A percentile compares a stretch with the other conserved stretches of the same genome.
These are phyloP conservation scores for Malbranchea cinnamomea DNA, from an alignment of 2,329 filamentous ascomycete species.

Conservation along the genomic window DNA sequence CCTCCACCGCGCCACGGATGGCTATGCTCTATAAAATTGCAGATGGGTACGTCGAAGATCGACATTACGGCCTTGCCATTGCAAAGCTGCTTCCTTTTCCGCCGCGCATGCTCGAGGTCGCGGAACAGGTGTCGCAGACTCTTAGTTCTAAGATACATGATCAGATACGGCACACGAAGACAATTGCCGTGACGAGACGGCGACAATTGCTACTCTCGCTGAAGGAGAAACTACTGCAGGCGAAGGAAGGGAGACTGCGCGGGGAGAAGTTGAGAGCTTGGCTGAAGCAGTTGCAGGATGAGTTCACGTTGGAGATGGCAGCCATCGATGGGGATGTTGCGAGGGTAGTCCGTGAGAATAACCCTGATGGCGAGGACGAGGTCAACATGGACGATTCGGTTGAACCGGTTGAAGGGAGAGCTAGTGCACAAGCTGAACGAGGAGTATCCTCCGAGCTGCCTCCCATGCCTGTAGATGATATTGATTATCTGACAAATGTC, in stretches of 20 bases:
- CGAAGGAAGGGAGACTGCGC: slow-evolving; percentile 48
- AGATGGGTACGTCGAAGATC: slow-evolving; percentile 53
- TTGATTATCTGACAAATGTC: too few species aligned
- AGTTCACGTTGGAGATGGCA: slow-evolving; percentile 60
- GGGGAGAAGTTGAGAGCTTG: slow-evolving; percentile 48
- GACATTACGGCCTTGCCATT: slow-evolving; percentile 72
- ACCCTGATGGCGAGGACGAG: too few species aligned
- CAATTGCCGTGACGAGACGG: slow-evolving; percentile 44
- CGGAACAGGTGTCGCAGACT: slow-evolving; percentile 48
- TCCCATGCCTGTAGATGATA: too few species aligned
- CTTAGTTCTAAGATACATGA: slow-evolving; percentile 44
- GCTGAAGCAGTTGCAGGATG: slow-evolving; percentile 52
- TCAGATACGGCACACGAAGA: slow-evolving; percentile 44
- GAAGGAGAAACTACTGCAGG: slow-evolving; percentile 56
- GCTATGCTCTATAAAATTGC: slow-evolving; percentile 79
- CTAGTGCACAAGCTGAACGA: too few species aligned
- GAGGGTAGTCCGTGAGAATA: slow-evolving; percentile 4
- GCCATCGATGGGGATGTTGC: slow-evolving; percentile 31
- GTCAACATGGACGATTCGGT: too few species aligned
- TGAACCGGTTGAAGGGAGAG: too few species aligned
- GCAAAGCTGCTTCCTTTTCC: slow-evolving; percentile 65
- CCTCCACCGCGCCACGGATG: too few species aligned
- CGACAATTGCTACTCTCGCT: slow-evolving; percentile 61
- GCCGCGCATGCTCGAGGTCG: slow-evolving; percentile 47
- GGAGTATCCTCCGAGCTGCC: too few species aligned